Base-by-base conservation (phyloP, 306 rosid genomes). In the Gastrolobium bilobum region DNA sequence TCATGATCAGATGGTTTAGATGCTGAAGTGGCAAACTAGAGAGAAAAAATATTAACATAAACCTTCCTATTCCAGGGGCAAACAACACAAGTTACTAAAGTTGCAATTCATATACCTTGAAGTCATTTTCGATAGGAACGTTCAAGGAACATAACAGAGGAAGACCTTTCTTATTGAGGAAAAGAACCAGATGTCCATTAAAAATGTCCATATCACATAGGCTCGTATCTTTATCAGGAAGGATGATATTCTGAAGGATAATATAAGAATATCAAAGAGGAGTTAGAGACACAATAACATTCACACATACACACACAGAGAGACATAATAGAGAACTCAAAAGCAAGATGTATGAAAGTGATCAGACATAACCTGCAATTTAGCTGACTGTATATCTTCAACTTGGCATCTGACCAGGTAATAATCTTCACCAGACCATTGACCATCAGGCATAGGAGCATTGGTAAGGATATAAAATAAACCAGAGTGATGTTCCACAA, bases 401-500 rank as follows among this genome's bases (percentile, higher is more conserved):
- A 81, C 91, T 29, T 50, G 79, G 79, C 91, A 84, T 76, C 84
- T 86, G 73, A 88, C 91, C 30, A 95, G 91, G 86, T 95, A 95
- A 87, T 86, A 91, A 59, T 85, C 93, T 73, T 90, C 90, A 58
- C 89, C 87, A 71, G 86, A 86, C 89, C 86, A 87, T 67, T 67
- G 81, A 50, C 52, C 75, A 74, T 83, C 87, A 53, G 79, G 79
- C 75, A 85, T 68, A 58, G 98, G 96, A 79, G 94, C 89, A 79
- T 95, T 95, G 38, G 99, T 91, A 81, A 95, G 92, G 79, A 91
- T 77, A 89, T 91, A 95, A 83, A 92, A 91, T 34, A 85, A 62
- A 68, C 97, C 97, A 71, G 62, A n/a, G 84, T 95, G 97, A 88
- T 95, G 98, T 73, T 93, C 99, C 84, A 93, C 80, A 85, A 95